Evolutionary conservation across 208 protist genomes (phyloP).

Genomic region (Acanthamoeba healyi): DNA sequence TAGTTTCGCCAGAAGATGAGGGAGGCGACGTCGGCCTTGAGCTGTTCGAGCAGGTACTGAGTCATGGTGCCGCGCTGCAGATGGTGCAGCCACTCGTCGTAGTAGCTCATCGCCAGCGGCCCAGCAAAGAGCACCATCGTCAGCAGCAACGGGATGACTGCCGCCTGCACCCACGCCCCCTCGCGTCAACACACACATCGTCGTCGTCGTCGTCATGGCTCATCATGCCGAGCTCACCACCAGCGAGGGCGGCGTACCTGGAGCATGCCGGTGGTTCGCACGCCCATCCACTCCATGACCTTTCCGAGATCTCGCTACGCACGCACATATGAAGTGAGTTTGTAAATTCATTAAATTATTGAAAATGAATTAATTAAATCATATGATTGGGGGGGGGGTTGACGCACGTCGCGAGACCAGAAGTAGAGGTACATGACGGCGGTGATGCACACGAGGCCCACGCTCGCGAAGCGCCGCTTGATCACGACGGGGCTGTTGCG

Average conservation of each 20-base stretch:
- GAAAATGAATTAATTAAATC: background rate
- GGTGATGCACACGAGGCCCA: constrained; percentile 46
- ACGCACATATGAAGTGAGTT: background rate
- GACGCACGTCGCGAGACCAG: background rate
- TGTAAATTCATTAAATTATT: background rate
- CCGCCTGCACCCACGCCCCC: background rate
- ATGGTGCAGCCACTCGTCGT: constrained; percentile 25
- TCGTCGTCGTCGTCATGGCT: too few relatives aligned
- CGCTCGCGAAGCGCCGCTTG: constrained; percentile 68
- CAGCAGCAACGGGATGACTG: constrained; percentile 4
- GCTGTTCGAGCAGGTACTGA: background rate
- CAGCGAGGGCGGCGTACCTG: background rate
- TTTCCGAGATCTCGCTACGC: background rate
- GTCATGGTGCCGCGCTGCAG: background rate
- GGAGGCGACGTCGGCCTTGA: constrained; percentile 17
- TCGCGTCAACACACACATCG: too few relatives aligned
- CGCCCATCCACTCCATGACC: constrained; percentile 67
- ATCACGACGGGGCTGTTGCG: constrained; percentile 55
- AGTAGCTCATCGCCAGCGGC: constrained; percentile 61
- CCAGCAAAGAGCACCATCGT: constrained; percentile 73
- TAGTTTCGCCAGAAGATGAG: constrained; percentile 74
- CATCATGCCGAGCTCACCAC: too few relatives aligned
- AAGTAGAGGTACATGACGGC: constrained; percentile 42
- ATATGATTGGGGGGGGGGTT: background rate
- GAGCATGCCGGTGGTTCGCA: background rate